Percentiles rank a stretch among this genome's conserved stretches.
phyloP scores from a whole-genome alignment of 768 basidiomycete species.

The Rhizopogon salebrosus region DNA sequence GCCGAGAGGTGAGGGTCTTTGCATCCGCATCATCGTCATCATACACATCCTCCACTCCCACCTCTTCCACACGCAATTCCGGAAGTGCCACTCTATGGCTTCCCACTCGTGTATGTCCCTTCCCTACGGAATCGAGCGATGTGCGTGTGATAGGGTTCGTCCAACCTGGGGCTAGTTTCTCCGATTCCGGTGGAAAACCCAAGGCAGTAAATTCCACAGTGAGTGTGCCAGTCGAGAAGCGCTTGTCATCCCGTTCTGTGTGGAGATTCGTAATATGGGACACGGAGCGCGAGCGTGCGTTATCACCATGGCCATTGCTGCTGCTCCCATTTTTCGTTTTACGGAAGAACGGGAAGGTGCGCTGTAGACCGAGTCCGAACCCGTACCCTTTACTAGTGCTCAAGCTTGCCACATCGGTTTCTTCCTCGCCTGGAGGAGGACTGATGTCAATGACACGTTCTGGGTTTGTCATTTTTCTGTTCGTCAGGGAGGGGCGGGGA shows the following conservation, averaged over 20 bases:
- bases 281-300: conserved; percentile 11
- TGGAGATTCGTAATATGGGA: conserved; percentile 19
- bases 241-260: conserved; percentile 23
- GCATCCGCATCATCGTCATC: conserved; percentile 23
- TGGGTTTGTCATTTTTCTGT: conserved; percentile 3
- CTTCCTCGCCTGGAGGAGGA: conserved; percentile 17
- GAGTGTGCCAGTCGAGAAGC: conserved; percentile 19
- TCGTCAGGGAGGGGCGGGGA: not conserved
- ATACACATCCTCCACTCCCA: conserved; percentile 14
- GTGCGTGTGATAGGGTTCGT: conserved; percentile 16
- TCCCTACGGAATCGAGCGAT: conserved; percentile 11
- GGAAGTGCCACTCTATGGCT: conserved; percentile 16
- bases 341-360: conserved; percentile 20
- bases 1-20: conserved; percentile 26
- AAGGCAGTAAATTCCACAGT: conserved; percentile 14
- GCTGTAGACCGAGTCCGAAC: conserved; percentile 28
- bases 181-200: conserved; percentile 20
- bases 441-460: conserved; percentile 7
- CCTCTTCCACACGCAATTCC: conserved; percentile 9
- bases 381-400: conserved; percentile 29
- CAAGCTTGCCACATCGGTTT: conserved; percentile 19
- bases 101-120: conserved; percentile 1
- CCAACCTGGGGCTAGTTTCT: conserved; percentile 30
- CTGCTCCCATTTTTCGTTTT: conserved; percentile 17
- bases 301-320: conserved; percentile 10